Evolutionary conservation across 1,284 basidiomycete genomes (phyloP).

Genomic region (Phaffia rhodozyma): DNA sequence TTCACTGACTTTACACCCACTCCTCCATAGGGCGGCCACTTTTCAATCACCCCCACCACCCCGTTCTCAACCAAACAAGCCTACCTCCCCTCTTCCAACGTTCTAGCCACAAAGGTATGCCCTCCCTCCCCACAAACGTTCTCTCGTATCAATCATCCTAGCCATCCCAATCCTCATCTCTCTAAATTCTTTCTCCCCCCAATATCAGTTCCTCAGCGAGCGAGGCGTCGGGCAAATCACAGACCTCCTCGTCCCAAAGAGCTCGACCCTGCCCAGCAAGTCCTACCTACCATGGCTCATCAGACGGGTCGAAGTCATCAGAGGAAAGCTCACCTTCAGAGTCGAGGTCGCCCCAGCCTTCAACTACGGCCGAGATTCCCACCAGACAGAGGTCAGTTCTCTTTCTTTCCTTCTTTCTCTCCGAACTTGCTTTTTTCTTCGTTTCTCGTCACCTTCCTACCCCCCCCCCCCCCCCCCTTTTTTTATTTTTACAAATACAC

Average conservation of each 20-base stretch:
- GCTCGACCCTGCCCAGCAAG: conserved; percentile 36
- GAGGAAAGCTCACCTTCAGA: conserved; percentile 59
- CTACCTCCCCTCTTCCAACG: conserved; percentile 76
- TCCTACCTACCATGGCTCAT: conserved; percentile 75
- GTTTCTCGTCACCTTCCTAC: too few species aligned
- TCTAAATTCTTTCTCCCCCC: conserved; percentile 3
- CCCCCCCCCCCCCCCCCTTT: conserved; percentile 35
- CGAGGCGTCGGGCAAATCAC: conserved; percentile 68
- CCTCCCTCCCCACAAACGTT: neutral
- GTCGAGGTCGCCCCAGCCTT: conserved; percentile 81
- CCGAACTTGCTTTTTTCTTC: too few species aligned
- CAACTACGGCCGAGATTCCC: conserved; percentile 68
- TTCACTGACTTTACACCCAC: conserved; percentile 2
- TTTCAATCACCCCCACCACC: conserved; percentile 58
- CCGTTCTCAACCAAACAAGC: conserved; percentile 64
- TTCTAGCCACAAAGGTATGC: conserved; percentile 62
- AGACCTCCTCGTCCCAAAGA: conserved; percentile 36
- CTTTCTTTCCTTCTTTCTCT: neutral
- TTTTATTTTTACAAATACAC: too few species aligned
- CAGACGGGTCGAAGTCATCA: conserved; percentile 71
- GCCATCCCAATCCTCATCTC: neutral
- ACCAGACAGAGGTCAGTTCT: conserved; percentile 45
- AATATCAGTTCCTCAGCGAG: conserved; percentile 58
- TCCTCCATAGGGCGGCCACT: conserved; percentile 56
- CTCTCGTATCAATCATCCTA: neutral